Conservation (phyloP, 2,329 filamentous ascomycete species). For the Penicillium sp. region DNA sequence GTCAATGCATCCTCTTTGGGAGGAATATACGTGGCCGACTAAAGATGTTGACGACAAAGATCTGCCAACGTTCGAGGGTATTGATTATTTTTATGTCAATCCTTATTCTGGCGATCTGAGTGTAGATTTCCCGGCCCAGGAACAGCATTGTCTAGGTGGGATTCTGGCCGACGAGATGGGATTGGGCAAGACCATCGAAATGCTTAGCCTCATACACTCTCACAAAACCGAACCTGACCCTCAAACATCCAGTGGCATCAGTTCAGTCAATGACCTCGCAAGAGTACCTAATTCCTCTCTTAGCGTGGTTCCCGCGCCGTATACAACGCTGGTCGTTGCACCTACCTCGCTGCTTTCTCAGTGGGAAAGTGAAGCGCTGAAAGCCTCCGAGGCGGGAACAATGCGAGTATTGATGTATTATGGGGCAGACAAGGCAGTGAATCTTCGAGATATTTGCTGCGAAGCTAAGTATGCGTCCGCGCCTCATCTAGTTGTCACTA, state of each 20-base stretch:
- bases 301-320: conserved; percentile 67
- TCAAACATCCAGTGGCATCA: conserved; percentile 27
- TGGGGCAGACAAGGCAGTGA: conserved; percentile 74
- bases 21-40: conserved; percentile 85
- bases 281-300: conserved; percentile 58
- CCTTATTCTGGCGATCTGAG: conserved; percentile 94
- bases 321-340: conserved; percentile 90
- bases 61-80: conserved; percentile 62
- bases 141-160: conserved; percentile 90
- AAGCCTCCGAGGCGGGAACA: conserved; percentile 79
- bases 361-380: conserved; percentile 93
- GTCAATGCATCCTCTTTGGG: conserved; percentile 97
- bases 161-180: conserved; percentile 97
- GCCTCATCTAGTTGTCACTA: conserved; percentile 89
- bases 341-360: conserved; percentile 96
- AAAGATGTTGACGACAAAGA: conserved; percentile 84
- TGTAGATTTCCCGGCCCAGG: conserved; percentile 84
- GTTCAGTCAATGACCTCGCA: conserved; percentile 60
- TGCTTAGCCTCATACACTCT: conserved; percentile 88
- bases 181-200: conserved; percentile 95
- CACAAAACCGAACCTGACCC: conserved; percentile 60
- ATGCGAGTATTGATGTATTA: conserved; percentile 89
- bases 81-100: conserved; percentile 85
- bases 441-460: conserved; percentile 76
- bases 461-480: conserved; percentile 69